A percentile compares a stretch with the other conserved stretches of the same genome.
Evolutionary conservation across 164 flowering plant species (phyloP).

Genomic region (Piper betle): DNA sequence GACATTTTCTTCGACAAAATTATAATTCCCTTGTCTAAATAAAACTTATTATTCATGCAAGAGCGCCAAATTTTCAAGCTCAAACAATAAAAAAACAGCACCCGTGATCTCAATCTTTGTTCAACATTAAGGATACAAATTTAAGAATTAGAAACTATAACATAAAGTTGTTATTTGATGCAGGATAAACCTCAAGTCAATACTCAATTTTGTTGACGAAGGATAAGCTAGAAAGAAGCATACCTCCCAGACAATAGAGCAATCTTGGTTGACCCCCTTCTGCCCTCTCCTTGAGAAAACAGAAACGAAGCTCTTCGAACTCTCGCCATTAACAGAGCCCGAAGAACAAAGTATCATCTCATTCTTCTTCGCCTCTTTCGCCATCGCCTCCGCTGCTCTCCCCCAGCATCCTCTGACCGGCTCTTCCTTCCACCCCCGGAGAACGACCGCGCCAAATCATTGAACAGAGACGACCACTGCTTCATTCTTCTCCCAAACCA

Average conservation of each 20-base stretch:
- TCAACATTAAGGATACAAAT: too few relatives aligned
- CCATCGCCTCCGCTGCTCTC: slow-evolving; percentile 50
- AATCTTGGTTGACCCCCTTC: slow-evolving; percentile 88
- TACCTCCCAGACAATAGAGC: slow-evolving; percentile 92
- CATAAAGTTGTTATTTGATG: too few relatives aligned
- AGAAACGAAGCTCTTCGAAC: slow-evolving; percentile 54
- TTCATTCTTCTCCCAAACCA: slow-evolving; percentile 1
- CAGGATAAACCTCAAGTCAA: too few relatives aligned
- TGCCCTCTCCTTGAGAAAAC: slow-evolving; percentile 55
- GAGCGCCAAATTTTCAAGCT: too few relatives aligned
- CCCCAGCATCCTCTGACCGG: slow-evolving; percentile 19
- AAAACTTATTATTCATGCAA: too few relatives aligned
- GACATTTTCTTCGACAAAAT: too few relatives aligned
- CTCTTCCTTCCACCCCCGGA: slow-evolving; percentile 30
- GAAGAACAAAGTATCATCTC: slow-evolving; percentile 48
- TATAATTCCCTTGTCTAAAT: too few relatives aligned
- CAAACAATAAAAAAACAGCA: too few relatives aligned
- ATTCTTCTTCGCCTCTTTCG: slow-evolving; percentile 70
- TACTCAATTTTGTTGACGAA: neutral
- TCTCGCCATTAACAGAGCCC: slow-evolving; percentile 35
- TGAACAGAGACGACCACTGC: slow-evolving; percentile 39
- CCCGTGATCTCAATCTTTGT: too few relatives aligned
- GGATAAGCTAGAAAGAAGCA: neutral
- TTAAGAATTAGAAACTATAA: too few relatives aligned
- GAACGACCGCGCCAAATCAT: slow-evolving; percentile 48